These are phyloP conservation scores for Coleophoma eucalyptorum DNA, from an alignment of 2,329 filamentous ascomycete genomes.

Conservation along the genomic window DNA sequence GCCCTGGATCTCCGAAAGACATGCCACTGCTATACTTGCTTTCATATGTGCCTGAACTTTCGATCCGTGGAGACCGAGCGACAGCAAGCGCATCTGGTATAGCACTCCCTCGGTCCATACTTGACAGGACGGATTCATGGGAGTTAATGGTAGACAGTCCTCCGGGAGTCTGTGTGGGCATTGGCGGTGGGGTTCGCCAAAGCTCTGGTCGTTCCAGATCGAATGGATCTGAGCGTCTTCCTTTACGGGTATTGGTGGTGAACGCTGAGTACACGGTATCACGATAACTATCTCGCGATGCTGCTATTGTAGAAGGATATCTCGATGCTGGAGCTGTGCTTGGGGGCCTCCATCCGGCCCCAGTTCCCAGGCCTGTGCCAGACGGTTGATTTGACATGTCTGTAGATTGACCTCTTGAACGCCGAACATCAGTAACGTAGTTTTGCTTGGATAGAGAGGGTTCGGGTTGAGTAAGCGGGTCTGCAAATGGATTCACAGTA, in stretches of 20 bases:
- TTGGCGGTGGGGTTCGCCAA: slow-evolving; percentile 18
- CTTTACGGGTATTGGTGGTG: slow-evolving; percentile 39
- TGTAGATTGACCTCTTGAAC: slow-evolving; percentile 44
- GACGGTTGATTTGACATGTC: slow-evolving; percentile 8
- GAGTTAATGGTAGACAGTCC: background rate
- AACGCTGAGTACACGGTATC: slow-evolving; percentile 35
- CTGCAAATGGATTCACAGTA: slow-evolving; percentile 13
- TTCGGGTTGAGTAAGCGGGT: slow-evolving; percentile 19
- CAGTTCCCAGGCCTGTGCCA: slow-evolving; percentile 24
- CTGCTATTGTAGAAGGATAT: slow-evolving; percentile 23
- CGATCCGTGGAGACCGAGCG: background rate
- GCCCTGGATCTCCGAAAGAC: slow-evolving; percentile 49
- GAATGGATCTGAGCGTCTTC: slow-evolving; percentile 61
- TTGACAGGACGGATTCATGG: background rate
- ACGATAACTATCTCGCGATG: slow-evolving; percentile 27
- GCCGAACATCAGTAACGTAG: slow-evolving; percentile 44
- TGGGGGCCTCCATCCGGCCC: slow-evolving; percentile 13
- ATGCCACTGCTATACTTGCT: slow-evolving; percentile 23
- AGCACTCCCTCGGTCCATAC: background rate
- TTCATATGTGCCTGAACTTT: slow-evolving; percentile 10
- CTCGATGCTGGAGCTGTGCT: slow-evolving; percentile 15
- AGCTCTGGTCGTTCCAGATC: slow-evolving; percentile 56
- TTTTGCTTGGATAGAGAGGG: slow-evolving; percentile 26
- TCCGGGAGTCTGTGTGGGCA: background rate
- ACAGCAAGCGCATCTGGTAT: slow-evolving; percentile 3